Base-by-base conservation (phyloP, 2,329 filamentous ascomycete genomes). In the Apiospora koreana region DNA sequence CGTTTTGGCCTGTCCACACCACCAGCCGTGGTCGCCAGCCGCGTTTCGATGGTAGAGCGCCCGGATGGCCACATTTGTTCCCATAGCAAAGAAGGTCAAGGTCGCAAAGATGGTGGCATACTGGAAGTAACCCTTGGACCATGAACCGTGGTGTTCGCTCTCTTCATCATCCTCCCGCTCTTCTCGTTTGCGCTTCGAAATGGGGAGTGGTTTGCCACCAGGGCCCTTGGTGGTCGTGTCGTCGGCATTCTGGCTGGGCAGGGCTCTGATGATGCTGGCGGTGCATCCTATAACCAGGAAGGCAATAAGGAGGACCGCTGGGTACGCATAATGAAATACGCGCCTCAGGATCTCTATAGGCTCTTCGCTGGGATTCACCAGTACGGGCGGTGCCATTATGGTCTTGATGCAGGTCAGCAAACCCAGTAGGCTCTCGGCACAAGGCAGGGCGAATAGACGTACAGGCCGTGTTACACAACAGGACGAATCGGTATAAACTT, bases 201-300 rank as follows among this genome's bases (percentile, higher is more conserved):
- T 79, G n/a, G 94, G 94, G 69, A 98, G 85, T 43, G 94, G 94
- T 80, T 97, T 95, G 74, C 95, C 95, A 69, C 94, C 95, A 1
- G 95, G 94, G n/a, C 95, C 95, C 68, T 87, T 90, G 74, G 88
- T 81, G 42, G 81, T 84, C 28, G 85, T 87, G 68, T 81, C 79
- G 28, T 84, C 78, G 45, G 83, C 77, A 72, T 85, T 82, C 46
- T 87, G 86, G 70, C 85, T 83, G 68, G 83, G 86, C 73, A 83
- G 84, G 41, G 86, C 83, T 69, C 83, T 85, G 77, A 85, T 80
- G 54, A 89, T 82, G 76, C 86, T 88, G 78, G 88, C 85, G 72
- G 85, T 82, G 43, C 84, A 85, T 62, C 86, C 85, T 69, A 85
- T 80, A 48, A 83, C 73, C 71, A 89, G 80, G 75, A 90, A 88